Evolutionary conservation across 2,329 filamentous ascomycete species (phyloP), one percentile per base, ranked within the genome.

Genomic region (Neurospora crassa): DNA sequence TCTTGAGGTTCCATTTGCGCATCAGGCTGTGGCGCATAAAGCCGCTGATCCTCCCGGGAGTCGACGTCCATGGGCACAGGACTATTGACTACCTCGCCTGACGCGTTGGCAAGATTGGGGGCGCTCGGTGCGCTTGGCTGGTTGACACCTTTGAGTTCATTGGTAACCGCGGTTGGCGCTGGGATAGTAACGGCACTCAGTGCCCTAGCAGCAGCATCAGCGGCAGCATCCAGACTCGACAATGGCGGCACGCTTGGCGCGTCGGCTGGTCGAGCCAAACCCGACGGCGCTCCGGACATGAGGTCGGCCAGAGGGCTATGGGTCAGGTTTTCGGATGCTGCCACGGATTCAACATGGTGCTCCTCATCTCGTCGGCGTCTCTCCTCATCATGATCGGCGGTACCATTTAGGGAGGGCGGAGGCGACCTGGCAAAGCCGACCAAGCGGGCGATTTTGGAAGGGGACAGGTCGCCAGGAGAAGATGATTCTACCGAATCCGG

Each of bases 221-320:
- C 84, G 68, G 80, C 79, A 20, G 83, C 82, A 14, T 83, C 84
- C 1, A 83, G 74, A 78, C 82, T 73, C 37, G 73, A 40, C 10
- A 72, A 70, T 40, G 70, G 67, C 34, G 74, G 70, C 24, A 74
- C 74, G 14, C 72, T 71, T n/a, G 85, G 83, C 73, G 82, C 83
- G 78, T 89, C 87, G 71, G 84, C 81, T n/a, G 86, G 81, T 72
- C 85, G 86, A 78, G 86, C 88, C 81, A 89, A 86, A 68, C 82
- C 82, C 73, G 85, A 80, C 34, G 83, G 82, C 71, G 81, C 84
- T 67, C 84, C 84, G 43, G 86, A 85, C 81, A 89, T 83, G 68
- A 89, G 81, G 24, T 86, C 85, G 29, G 83, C 82, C 40, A 89
- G 79, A 41, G 83, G 85, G 72, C 81, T 84, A 70, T 87, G 86